Evolutionary conservation across 1,284 basidiomycete species (phyloP).

Genomic region (Melampsora abietis-canadensis): DNA sequence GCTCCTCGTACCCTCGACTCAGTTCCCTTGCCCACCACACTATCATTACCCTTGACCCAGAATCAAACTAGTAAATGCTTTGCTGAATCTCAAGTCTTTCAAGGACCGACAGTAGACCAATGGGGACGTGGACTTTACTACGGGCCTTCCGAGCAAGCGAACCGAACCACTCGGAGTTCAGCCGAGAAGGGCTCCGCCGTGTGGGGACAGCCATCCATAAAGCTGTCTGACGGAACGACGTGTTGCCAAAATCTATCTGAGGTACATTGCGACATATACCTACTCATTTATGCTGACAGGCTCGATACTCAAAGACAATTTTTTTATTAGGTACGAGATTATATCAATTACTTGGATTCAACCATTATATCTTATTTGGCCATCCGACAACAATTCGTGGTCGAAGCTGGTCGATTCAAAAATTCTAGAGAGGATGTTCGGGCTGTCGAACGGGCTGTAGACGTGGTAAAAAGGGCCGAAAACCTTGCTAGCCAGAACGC

Average conservation of each 20-base stretch:
- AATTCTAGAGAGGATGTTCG: constrained; percentile 18
- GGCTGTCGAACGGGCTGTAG: constrained; percentile 6
- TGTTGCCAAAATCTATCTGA: constrained; percentile 27
- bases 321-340: constrained; percentile 19
- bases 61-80: constrained; percentile 7
- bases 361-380: constrained; percentile 36
- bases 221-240: constrained; percentile 13
- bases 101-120: constrained; percentile 20
- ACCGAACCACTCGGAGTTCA: not conserved
- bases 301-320: too few relatives aligned
- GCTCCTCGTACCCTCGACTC: constrained; percentile 1
- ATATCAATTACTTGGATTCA: constrained; percentile 33
- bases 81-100: constrained; percentile 1
- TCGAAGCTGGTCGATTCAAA: constrained; percentile 40
- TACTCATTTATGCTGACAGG: not conserved
- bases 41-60: constrained; percentile 23
- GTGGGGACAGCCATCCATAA: constrained; percentile 21
- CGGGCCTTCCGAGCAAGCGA: constrained; percentile 17
- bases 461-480: constrained; percentile 24
- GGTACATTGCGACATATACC: not conserved
- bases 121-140: constrained; percentile 15
- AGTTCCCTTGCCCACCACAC: constrained; percentile 8
- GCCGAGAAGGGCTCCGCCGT: not conserved
- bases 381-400: constrained; percentile 36
- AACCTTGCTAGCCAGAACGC: constrained; percentile 5